Conservation (phyloP, 2,329 filamentous ascomycete species). For the Colletotrichum endophyticum region DNA sequence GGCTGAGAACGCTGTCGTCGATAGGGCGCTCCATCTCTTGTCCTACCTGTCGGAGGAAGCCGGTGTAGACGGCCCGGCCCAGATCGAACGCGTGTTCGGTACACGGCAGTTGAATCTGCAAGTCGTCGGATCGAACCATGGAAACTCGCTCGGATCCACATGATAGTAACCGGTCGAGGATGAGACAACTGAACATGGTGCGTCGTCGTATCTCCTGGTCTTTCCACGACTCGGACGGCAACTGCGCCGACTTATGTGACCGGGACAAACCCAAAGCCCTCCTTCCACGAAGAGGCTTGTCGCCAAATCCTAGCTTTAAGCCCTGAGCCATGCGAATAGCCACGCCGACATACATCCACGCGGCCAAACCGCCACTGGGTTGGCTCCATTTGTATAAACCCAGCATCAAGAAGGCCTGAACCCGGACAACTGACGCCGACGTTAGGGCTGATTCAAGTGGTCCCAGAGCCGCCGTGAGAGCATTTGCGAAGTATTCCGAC, state of each 20-base stretch:
- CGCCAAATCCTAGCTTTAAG: conserved; percentile 64
- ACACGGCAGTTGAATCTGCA: conserved; percentile 71
- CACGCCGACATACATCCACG: conserved; percentile 70
- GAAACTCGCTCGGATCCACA: conserved; percentile 66
- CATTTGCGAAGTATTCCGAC: conserved; percentile 69
- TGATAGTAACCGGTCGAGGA: conserved; percentile 72
- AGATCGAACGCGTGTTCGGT: conserved; percentile 70
- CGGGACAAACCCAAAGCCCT: neutral
- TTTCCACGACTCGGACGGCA: conserved; percentile 30
- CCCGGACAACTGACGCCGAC: conserved; percentile 63
- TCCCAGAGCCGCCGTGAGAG: conserved; percentile 57
- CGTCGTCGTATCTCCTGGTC: conserved; percentile 66
- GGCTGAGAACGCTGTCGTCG: conserved; percentile 54
- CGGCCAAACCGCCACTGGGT: conserved; percentile 59
- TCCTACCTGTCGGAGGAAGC: conserved; percentile 43
- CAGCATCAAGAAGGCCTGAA: conserved; percentile 74
- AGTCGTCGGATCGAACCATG: conserved; percentile 62
- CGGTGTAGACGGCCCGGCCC: conserved; percentile 60
- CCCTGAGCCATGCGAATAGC: conserved; percentile 69
- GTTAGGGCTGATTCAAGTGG: conserved; percentile 52
- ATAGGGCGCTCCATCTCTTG: conserved; percentile 22
- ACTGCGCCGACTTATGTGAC: conserved; percentile 14
- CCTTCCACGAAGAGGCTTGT: conserved; percentile 35
- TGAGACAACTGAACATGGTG: conserved; percentile 78
- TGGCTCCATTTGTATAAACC: conserved; percentile 76